Conservation (phyloP, 345 rosid genomes). For the Toxicodendron radicans region DNA sequence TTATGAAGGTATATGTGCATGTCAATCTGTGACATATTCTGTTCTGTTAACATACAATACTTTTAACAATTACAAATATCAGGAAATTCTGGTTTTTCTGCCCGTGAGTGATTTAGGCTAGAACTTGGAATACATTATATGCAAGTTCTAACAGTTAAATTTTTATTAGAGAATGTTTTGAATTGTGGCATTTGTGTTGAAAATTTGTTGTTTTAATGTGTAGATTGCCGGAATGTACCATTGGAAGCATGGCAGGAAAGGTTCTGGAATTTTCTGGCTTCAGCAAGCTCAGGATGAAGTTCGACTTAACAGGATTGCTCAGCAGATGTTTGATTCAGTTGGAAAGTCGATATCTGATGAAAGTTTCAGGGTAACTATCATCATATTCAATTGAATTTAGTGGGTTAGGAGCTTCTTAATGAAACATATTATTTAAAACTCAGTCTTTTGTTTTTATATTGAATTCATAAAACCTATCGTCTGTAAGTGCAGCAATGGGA, state of each 20-base stretch:
- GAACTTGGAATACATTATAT: background rate
- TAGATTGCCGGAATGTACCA: slow-evolving; percentile 89
- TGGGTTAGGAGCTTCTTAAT: background rate
- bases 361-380: slow-evolving; percentile 67
- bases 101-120: slow-evolving; percentile 1
- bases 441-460: background rate
- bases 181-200: background rate
- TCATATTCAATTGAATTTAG: slow-evolving; percentile 8
- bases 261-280: slow-evolving; percentile 87
- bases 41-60: background rate
- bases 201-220: slow-evolving; percentile 8
- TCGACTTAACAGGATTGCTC: slow-evolving; percentile 76
- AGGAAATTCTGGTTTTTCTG: background rate
- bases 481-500: slow-evolving; percentile 85
- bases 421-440: slow-evolving; percentile 1
- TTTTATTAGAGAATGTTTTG: background rate
- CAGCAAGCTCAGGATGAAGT: slow-evolving; percentile 82
- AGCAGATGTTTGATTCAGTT: slow-evolving; percentile 84
- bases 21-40: slow-evolving; percentile 3
- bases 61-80: background rate
- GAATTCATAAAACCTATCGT: slow-evolving; percentile 3
- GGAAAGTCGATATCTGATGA: slow-evolving; percentile 92
- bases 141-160: background rate
- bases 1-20: slow-evolving; percentile 70
- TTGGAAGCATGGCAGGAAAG: slow-evolving; percentile 97